phyloP scores from a whole-genome alignment of 345 rosid species.

The Chamaenerion angustifolium region DNA sequence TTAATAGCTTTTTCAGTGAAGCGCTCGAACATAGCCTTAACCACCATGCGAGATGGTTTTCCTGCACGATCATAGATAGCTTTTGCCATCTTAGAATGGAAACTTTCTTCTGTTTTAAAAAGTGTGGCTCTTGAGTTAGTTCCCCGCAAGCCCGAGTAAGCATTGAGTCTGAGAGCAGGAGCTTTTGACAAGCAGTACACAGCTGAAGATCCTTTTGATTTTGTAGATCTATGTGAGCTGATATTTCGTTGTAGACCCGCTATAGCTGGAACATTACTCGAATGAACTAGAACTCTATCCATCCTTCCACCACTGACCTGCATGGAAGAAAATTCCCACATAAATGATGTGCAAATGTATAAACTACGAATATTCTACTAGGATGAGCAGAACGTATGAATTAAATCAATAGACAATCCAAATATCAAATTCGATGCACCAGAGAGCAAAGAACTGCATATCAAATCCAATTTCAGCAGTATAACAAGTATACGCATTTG shows the following conservation, averaged over 20 bases:
- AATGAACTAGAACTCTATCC: slow-evolving; percentile 59
- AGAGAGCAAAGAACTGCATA: too few relatives aligned
- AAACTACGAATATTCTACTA: too few relatives aligned
- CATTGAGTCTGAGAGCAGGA: slow-evolving; percentile 29
- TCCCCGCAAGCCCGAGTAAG: slow-evolving; percentile 45
- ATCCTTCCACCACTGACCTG: slow-evolving; percentile 17
- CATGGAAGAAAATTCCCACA: background rate
- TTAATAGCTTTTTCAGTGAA: slow-evolving; percentile 92
- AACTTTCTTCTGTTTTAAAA: slow-evolving; percentile 25
- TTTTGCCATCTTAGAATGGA: slow-evolving; percentile 29
- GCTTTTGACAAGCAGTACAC: slow-evolving; percentile 29
- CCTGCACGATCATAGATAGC: slow-evolving; percentile 25
- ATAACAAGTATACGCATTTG: too few relatives aligned
- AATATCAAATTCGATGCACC: too few relatives aligned
- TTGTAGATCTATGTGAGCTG: slow-evolving; percentile 29
- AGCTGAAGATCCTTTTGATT: slow-evolving; percentile 24
- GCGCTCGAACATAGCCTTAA: slow-evolving; percentile 86
- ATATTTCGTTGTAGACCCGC: slow-evolving; percentile 25
- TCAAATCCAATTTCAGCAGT: too few relatives aligned
- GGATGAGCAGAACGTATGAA: too few relatives aligned
- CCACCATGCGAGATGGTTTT: slow-evolving; percentile 31
- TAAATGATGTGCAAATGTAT: too few relatives aligned
- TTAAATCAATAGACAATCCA: too few relatives aligned
- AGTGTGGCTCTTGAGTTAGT: slow-evolving; percentile 31
- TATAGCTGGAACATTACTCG: slow-evolving; percentile 28